Conservation (phyloP, 2,329 filamentous ascomycete genomes). For the Colletotrichum sp. region DNA sequence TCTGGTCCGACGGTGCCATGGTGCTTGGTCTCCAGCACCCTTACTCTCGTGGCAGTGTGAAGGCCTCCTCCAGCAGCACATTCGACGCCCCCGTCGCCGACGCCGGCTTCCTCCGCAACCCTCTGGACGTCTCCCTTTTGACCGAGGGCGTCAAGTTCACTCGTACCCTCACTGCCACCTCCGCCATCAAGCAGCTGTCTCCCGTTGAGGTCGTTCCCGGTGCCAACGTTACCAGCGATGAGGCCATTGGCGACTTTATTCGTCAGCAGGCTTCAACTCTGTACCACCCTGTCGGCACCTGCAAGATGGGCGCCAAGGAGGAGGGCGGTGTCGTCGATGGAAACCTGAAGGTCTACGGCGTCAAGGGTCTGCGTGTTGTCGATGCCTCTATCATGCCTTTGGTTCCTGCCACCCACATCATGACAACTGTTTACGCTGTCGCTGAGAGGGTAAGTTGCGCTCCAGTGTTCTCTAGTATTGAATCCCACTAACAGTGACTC, state of each 20-base stretch:
- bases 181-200: not conserved
- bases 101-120: conserved; percentile 41
- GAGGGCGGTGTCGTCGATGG: conserved; percentile 36
- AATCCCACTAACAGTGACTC: not conserved
- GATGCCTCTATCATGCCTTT: conserved; percentile 36
- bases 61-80: conserved; percentile 39
- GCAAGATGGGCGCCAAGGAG: conserved; percentile 33
- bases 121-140: conserved; percentile 36
- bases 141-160: conserved; percentile 36
- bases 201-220: conserved; percentile 17
- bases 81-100: conserved; percentile 39
- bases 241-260: conserved; percentile 6
- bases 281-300: conserved; percentile 44
- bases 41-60: conserved; percentile 42
- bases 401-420: conserved; percentile 31
- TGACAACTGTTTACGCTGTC: conserved; percentile 40
- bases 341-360: conserved; percentile 33
- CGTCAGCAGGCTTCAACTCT: conserved; percentile 4
- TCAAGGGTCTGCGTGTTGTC: conserved; percentile 28
- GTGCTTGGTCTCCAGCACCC: conserved; percentile 40
- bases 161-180: conserved; percentile 28
- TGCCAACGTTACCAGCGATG: conserved; percentile 9
- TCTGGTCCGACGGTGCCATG: conserved; percentile 34
- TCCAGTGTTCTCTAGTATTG: too few relatives aligned
- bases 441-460: conserved; percentile 29